Conservation (phyloP, 768 basidiomycete species). For the Albatrellus ellisii region DNA sequence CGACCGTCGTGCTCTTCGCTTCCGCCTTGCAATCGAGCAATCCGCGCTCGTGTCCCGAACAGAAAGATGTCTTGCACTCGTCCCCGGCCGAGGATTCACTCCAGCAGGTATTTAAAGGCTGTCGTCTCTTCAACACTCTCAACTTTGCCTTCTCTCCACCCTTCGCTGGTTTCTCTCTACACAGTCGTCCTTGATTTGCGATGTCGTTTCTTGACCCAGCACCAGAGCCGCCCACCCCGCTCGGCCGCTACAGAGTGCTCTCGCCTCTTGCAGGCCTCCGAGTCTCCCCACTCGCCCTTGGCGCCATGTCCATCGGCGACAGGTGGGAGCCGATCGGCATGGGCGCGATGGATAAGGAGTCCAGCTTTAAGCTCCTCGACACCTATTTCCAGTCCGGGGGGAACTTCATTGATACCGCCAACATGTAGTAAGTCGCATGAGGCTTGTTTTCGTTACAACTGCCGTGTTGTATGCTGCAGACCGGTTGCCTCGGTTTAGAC, state of each 20-base stretch:
- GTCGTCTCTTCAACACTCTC: no score
- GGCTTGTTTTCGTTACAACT: no score
- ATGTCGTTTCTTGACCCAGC: background rate
- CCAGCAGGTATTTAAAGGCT: no score
- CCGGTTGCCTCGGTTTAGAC: no score
- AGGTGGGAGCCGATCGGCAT: constrained; percentile 13
- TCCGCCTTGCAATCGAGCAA: no score
- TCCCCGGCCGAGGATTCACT: no score
- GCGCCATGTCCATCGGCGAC: constrained; percentile 15
- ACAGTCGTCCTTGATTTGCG: background rate
- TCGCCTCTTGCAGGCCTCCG: constrained; percentile 14
- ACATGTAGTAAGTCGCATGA: background rate
- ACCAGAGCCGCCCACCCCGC: constrained; percentile 1
- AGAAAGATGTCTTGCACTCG: no score
- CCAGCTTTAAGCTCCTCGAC: constrained; percentile 25
- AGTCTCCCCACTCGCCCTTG: constrained; percentile 18
- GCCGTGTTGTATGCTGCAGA: no score
- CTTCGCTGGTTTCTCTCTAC: no score
- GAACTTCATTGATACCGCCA: background rate
- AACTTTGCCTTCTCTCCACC: no score
- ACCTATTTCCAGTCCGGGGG: constrained; percentile 20
- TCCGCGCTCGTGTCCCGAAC: no score
- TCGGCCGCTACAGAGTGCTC: constrained; percentile 12
- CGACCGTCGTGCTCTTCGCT: no score
- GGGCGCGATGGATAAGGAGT: constrained; percentile 27